A percentile compares a stretch with the other conserved stretches of the same genome.
phyloP scores from a whole-genome alignment of 352 stramenopile genomes.

The Globisporangium cederbergense region DNA sequence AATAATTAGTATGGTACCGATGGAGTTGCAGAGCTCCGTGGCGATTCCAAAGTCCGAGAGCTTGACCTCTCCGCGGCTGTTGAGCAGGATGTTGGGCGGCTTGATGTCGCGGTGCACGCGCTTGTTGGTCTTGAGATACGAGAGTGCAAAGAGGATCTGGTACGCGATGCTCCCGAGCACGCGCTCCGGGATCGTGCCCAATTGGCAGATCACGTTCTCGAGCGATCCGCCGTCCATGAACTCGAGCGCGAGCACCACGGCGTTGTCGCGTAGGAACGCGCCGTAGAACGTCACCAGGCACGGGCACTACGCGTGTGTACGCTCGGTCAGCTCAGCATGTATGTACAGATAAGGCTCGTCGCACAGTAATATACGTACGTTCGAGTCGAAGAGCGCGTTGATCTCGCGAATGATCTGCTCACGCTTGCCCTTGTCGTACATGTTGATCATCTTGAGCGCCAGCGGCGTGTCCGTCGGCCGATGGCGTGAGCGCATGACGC shows the following conservation, averaged over 20 bases:
- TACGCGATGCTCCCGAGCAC: constrained; percentile 90
- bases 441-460: constrained; percentile 88
- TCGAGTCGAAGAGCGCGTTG: constrained; percentile 80
- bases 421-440: constrained; percentile 83
- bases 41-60: constrained; percentile 97
- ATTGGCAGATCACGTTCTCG: constrained; percentile 80
- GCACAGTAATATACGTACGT: constrained; percentile 25
- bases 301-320: constrained; percentile 31
- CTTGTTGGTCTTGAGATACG: constrained; percentile 92
- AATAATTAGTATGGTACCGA: constrained; percentile 31
- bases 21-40: constrained; percentile 83
- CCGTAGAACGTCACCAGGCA: constrained; percentile 90
- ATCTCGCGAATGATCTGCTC: constrained; percentile 89
- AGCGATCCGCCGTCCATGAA: constrained; percentile 94
- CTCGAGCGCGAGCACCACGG: constrained; percentile 89
- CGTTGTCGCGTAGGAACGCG: constrained; percentile 86
- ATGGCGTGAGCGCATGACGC: constrained; percentile 64
- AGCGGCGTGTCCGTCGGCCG: constrained; percentile 71
- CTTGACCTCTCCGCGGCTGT: constrained; percentile 90
- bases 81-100: constrained; percentile 94
- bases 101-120: constrained; percentile 97
- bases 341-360: background rate
- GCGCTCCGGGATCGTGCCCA: constrained; percentile 83
- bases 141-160: constrained; percentile 93
- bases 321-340: background rate